Percentiles rank a stretch among this genome's conserved stretches.
phyloP scores from a whole-genome alignment of 768 basidiomycete species.

The Mycena galericulata region DNA sequence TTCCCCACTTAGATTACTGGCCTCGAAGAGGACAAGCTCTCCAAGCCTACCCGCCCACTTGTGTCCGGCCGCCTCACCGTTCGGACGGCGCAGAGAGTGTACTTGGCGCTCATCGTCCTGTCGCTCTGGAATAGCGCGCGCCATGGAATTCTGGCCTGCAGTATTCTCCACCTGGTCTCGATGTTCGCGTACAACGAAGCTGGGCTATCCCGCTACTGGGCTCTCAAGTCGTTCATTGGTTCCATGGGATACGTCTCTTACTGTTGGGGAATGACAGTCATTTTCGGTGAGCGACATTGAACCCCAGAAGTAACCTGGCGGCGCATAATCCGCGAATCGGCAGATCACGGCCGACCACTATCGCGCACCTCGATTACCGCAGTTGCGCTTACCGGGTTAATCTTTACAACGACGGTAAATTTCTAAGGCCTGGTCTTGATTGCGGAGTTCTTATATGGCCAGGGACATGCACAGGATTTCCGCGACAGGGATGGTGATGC shows the following conservation, averaged over 20 bases:
- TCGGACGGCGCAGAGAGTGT: constrained; percentile 20
- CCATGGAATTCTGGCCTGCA: constrained; percentile 22
- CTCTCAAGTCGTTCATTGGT: constrained; percentile 25
- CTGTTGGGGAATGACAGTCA: constrained; percentile 33
- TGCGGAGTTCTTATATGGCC: not conserved
- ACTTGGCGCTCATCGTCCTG: constrained; percentile 10
- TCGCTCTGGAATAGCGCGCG: constrained; percentile 18
- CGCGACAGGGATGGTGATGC: constrained; percentile 31
- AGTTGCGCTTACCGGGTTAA: constrained; percentile 41
- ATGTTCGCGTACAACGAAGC: constrained; percentile 32
- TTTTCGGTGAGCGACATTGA: constrained; percentile 20
- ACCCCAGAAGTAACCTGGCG: not conserved
- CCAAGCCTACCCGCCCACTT: constrained; percentile 23
- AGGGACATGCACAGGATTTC: constrained; percentile 36
- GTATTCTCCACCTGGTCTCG: constrained; percentile 21
- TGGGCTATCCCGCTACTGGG: constrained; percentile 11
- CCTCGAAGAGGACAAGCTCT: not conserved
- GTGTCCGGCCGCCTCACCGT: constrained; percentile 26
- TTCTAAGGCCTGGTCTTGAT: not conserved
- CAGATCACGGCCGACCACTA: constrained; percentile 24
- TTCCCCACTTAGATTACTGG: constrained; percentile 14
- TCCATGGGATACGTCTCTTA: constrained; percentile 33
- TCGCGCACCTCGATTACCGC: constrained; percentile 33
- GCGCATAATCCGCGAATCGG: not conserved
- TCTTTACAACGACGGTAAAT: constrained; percentile 50